These are phyloP conservation scores for Suhomyces kilbournensis DNA, from an alignment of 805 yeast genomes.

Conservation along the genomic window DNA sequence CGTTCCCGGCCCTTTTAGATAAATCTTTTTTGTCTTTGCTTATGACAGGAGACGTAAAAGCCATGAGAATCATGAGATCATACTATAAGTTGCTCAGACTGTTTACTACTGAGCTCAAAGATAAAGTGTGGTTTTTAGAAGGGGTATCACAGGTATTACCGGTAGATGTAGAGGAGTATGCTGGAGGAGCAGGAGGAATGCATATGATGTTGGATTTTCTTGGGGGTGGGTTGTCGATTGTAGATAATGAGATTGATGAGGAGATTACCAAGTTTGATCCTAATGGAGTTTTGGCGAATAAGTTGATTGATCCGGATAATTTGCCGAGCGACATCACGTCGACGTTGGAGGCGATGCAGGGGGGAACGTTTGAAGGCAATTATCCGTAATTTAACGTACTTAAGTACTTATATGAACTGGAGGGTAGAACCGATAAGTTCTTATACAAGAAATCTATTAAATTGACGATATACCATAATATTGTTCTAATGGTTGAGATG, in stretches of 20 bases:
- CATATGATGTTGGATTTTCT: slow-evolving; percentile 87
- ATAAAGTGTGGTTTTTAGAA: slow-evolving; percentile 89
- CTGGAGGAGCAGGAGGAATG: slow-evolving; percentile 86
- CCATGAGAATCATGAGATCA: slow-evolving; percentile 87
- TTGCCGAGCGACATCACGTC: slow-evolving; percentile 55
- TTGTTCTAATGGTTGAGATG: too few relatives aligned
- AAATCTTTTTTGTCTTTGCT: slow-evolving; percentile 71
- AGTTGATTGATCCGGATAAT: slow-evolving; percentile 52
- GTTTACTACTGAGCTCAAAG: slow-evolving; percentile 83
- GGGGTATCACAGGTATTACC: slow-evolving; percentile 88
- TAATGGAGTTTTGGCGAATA: slow-evolving; percentile 42
- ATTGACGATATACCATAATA: too few relatives aligned
- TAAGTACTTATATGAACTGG: too few relatives aligned
- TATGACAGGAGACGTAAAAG: slow-evolving; percentile 80
- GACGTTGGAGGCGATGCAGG: slow-evolving; percentile 50
- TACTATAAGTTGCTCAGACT: slow-evolving; percentile 79
- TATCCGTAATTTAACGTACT: too few relatives aligned
- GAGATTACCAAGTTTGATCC: slow-evolving; percentile 43
- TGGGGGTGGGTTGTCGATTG: slow-evolving; percentile 59
- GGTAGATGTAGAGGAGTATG: slow-evolving; percentile 85
- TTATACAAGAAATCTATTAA: too few relatives aligned
- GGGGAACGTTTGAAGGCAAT: slow-evolving; percentile 19
- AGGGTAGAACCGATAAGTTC: too few relatives aligned
- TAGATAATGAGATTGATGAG: slow-evolving; percentile 37
- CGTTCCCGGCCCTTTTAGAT: slow-evolving; percentile 90